Conservation (phyloP, 2,329 filamentous ascomycete genomes). For the Diaporthe sp. region DNA sequence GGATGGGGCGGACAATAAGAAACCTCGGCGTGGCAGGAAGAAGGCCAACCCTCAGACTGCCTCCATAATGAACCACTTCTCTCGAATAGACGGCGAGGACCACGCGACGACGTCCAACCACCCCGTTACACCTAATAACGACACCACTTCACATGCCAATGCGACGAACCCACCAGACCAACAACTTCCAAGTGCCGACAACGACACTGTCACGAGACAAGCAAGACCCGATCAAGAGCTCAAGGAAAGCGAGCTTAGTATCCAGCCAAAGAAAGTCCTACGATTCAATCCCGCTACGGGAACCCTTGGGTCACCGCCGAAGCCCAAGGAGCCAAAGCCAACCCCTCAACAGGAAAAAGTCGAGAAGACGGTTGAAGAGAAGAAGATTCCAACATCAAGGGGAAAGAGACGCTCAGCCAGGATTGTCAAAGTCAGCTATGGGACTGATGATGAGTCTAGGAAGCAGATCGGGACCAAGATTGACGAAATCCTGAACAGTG, state of each 20-base stretch:
- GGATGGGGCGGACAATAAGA: slow-evolving; percentile 38
- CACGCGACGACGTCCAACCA: slow-evolving; percentile 18
- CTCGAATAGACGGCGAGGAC: slow-evolving; percentile 28
- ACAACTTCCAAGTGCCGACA: neutral
- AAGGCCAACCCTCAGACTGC: slow-evolving; percentile 41
- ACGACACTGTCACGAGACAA: neutral
- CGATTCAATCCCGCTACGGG: slow-evolving; percentile 71
- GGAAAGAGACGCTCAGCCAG: slow-evolving; percentile 53
- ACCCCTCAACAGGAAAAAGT: slow-evolving; percentile 37
- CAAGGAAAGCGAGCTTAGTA: neutral
- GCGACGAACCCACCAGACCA: neutral
- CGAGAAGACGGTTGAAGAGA: slow-evolving; percentile 37
- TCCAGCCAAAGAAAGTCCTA: slow-evolving; percentile 61
- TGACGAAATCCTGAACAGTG: slow-evolving; percentile 67
- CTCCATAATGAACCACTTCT: slow-evolving; percentile 45
- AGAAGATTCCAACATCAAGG: slow-evolving; percentile 45
- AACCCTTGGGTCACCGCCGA: slow-evolving; percentile 72
- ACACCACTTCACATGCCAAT: neutral
- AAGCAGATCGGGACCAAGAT: slow-evolving; percentile 70
- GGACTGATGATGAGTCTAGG: slow-evolving; percentile 58
- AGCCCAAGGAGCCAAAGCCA: slow-evolving; percentile 57
- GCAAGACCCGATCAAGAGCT: neutral
- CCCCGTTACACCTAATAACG: slow-evolving; percentile 31
- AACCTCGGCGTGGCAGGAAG: slow-evolving; percentile 45
- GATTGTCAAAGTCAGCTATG: slow-evolving; percentile 72